Evolutionary conservation across 306 rosid genomes (phyloP).

Genomic region (Fragaria vesca): DNA sequence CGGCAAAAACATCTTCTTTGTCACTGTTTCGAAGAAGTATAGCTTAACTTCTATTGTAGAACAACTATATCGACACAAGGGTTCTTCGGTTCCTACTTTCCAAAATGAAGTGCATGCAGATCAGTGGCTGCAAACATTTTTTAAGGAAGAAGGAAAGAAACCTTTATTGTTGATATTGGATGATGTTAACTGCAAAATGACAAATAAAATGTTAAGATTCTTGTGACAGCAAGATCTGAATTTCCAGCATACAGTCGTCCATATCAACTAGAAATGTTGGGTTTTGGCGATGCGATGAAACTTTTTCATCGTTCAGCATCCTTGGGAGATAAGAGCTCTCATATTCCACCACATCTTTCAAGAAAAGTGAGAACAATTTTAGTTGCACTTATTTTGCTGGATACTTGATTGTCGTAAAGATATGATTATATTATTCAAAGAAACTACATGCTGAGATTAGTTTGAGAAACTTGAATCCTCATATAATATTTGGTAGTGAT

Average conservation of each 20-base stretch:
- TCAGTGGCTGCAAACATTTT: background rate
- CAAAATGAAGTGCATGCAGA: background rate
- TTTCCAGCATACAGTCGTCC: background rate
- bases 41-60: background rate
- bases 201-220: background rate
- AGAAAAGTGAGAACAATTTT: background rate
- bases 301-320: background rate
- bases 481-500: background rate
- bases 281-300: background rate
- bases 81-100: background rate
- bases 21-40: background rate
- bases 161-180: background rate
- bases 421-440: no score
- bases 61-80: background rate
- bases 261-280: background rate
- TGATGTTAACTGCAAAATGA: background rate
- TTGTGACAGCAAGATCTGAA: slow-evolving; percentile 1
- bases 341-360: background rate
- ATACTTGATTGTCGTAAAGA: background rate
- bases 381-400: background rate
- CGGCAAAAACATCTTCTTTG: background rate
- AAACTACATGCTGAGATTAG: background rate
- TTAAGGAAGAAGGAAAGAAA: background rate
- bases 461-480: background rate
- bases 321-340: background rate